Evolutionary conservation across 2,329 filamentous ascomycete species (phyloP).

Genomic region (Rutstroemia sydowiana): DNA sequence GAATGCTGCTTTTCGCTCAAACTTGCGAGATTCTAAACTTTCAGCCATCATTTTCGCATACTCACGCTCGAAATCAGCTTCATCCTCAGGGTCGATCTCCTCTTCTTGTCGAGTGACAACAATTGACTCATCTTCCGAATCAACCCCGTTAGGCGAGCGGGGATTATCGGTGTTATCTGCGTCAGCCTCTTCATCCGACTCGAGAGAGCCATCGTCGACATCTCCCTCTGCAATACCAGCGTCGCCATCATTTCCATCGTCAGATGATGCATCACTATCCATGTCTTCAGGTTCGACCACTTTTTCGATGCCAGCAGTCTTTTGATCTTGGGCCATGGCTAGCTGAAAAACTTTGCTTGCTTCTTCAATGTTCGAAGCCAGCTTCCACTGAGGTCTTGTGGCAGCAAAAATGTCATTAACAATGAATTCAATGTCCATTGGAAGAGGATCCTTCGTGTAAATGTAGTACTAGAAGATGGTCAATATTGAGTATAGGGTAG

Average conservation of each 20-base stretch:
- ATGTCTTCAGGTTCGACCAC: conserved; percentile 63
- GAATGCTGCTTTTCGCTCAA: conserved; percentile 88
- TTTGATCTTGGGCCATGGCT: conserved; percentile 85
- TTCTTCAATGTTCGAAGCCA: conserved; percentile 73
- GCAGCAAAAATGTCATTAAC: conserved; percentile 85
- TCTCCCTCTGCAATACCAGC: conserved; percentile 47
- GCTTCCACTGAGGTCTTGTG: conserved; percentile 86
- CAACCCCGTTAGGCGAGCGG: conserved; percentile 47
- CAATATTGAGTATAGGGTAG: conserved; percentile 16
- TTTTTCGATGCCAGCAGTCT: conserved; percentile 66
- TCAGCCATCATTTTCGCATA: conserved; percentile 98
- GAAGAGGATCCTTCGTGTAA: conserved; percentile 77
- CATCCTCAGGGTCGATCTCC: conserved; percentile 82
- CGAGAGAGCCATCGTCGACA: conserved; percentile 40
- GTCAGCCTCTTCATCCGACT: conserved; percentile 47
- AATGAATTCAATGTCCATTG: conserved; percentile 96
- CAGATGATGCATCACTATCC: conserved; percentile 62
- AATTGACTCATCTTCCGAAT: conserved; percentile 77
- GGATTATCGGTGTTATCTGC: conserved; percentile 43
- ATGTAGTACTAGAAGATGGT: conserved; percentile 69
- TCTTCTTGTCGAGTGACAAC: conserved; percentile 88
- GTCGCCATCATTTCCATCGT: conserved; percentile 64
- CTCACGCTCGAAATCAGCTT: conserved; percentile 96
- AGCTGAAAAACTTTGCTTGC: conserved; percentile 77
- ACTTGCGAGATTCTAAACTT: conserved; percentile 90